A percentile compares a stretch with the other conserved stretches of the same genome.
These are phyloP conservation scores for Periconia macrospinosa DNA, from an alignment of 2,329 filamentous ascomycete species.

Conservation along the genomic window DNA sequence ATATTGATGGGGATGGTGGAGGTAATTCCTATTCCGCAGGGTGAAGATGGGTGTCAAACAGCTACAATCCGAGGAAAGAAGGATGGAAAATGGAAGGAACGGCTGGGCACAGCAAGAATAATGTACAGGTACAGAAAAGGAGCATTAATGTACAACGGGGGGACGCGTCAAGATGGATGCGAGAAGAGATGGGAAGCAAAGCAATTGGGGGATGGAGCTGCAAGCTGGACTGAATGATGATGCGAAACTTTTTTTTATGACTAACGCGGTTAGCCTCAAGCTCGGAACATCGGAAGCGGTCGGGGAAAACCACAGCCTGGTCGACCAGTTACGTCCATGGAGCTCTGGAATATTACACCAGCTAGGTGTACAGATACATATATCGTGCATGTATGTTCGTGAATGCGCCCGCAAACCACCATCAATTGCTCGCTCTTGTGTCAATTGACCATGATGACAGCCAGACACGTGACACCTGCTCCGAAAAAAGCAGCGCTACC, in stretches of 20 bases:
- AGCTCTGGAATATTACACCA: too few relatives aligned
- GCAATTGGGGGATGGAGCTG: not conserved
- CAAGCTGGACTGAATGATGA: not conserved
- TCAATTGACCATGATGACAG: not conserved
- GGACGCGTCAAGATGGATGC: constrained; percentile 7
- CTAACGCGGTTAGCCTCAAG: not conserved
- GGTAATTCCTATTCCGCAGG: not conserved
- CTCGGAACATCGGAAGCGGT: not conserved
- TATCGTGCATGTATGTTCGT: too few relatives aligned
- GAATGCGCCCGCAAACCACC: too few relatives aligned
- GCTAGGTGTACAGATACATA: too few relatives aligned
- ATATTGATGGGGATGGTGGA: constrained; percentile 20
- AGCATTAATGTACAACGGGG: constrained; percentile 39
- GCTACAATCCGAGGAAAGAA: constrained; percentile 20
- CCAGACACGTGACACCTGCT: not conserved
- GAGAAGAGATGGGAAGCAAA: constrained; percentile 5
- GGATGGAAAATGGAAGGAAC: constrained; percentile 27
- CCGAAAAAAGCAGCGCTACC: not conserved
- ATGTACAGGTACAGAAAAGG: constrained; percentile 36
- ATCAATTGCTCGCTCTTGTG: too few relatives aligned
- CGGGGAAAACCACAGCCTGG: not conserved
- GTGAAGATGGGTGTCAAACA: not conserved
- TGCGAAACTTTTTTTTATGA: constrained; percentile 1
- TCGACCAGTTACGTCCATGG: not conserved
- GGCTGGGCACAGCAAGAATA: constrained; percentile 17